Base-by-base conservation (phyloP, 1,139 yeast species). In the Scheffersomyces stambukii region DNA sequence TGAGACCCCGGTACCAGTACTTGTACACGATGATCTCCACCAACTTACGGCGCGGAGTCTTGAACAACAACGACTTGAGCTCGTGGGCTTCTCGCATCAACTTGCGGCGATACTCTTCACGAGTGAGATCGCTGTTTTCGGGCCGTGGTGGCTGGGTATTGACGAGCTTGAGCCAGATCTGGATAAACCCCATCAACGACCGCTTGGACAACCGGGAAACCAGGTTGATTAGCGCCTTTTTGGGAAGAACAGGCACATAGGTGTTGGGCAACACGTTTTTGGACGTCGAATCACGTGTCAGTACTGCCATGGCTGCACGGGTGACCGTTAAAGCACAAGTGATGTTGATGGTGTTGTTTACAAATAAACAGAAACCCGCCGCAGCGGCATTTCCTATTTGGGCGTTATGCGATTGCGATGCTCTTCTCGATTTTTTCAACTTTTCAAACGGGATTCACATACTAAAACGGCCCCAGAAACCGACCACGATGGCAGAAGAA, bases 1-100 rank as follows among this genome's bases (percentile, higher is more conserved):
- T 82, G 27, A 83, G 52, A 0, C 94, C 94, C 3, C 57, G 44
- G 1, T 72, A 62, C 77, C 88, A 83, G 45, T 63, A 75, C 19
- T 76, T 76, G 21, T 59, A 62, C 6, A 79, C 38, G 9, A 81
- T 57, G 27, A 56, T 54, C 35, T 77, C 80, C 3, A 77, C 57
- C 8, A 78, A 44, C 32, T 57, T 60, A 24, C 65, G 48, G 42
- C 77, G 78, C 8, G 68, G 48, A 1, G 50, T 32, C 20, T 46
- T 50, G 12, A 37, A 27, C 1, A 32, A 21, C 16, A 31, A 37
- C 14, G 23, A 40, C 24, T 40, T 41, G 34, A 41, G 37, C 4
- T 36, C 38, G 25, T 40, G 44, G 5, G 48, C 50, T 10, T 43
- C 46, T 9, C 42, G 42, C 4, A 42, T 28, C 0, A 58, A 61